Base-by-base conservation (phyloP, 2,329 filamentous ascomycete species). In the Furcasterigmium sp. region DNA sequence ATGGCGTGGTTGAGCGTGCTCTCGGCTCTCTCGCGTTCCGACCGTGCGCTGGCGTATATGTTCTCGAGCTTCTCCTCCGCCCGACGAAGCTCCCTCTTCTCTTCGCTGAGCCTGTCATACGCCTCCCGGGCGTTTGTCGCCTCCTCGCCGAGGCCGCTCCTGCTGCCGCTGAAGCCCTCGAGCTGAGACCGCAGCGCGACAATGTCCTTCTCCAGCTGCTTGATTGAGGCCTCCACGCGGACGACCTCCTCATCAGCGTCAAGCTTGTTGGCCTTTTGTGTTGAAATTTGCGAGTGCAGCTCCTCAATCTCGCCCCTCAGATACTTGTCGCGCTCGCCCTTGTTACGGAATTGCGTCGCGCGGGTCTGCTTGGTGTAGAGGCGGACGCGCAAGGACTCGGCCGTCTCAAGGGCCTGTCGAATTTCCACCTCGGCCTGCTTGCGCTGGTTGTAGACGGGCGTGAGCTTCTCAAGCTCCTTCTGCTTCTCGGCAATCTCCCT, bases 281-380 rank as follows among this genome's bases (percentile, higher is more conserved):
- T 84, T 28, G 83, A 84, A 23, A 95, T 72, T 5, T 86, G 85
- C 28, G 80, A 70, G 51, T 89, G 85, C 42, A 91, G 79, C 28
- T 94, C 86, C 36, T 86, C 75, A 44, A 52, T 87, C 63, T 96
- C 86, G 48, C 80, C 76, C 47, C 80, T 81, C 39, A 98, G 71
- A 73, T 81, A 96, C 28, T 80, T 78, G 61, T 98, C 91, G 35
- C 94, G 84, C 59, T 97, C 89, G 8, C 80, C 78, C 69, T 95
- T 95, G 61, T 82, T 94, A 57, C 78, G 85, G 64, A 95, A 98
- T 49, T 89, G 85, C 15, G 86, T 85, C 51, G 86, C 90, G 37
- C 91, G 84, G 35, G 85, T 89, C 65, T 98, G 91, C 63, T 98
- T 98, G 40, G 87, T 87, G 58, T 95, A 88, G 8, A 98, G 76